Conservation (phyloP, 176 grass and related monocot genomes). For the Thalia dealbata region DNA sequence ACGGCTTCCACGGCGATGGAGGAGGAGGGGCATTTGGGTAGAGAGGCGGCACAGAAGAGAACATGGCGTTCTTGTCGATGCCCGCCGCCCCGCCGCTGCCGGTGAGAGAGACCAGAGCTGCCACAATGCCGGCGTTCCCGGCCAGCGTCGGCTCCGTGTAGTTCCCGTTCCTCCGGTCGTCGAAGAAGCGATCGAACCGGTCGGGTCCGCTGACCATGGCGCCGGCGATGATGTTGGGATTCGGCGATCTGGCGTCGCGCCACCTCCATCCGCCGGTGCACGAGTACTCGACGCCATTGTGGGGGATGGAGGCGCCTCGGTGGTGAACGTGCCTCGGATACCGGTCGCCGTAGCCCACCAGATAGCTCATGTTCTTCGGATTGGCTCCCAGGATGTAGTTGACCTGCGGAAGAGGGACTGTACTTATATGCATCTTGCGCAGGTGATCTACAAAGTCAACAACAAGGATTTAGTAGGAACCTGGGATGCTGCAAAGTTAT, state of each 20-base stretch:
- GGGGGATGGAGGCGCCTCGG: background rate
- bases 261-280: constrained; percentile 9
- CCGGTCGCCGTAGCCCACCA: background rate
- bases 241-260: background rate
- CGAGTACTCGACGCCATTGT: background rate
- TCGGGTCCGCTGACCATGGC: constrained; percentile 9
- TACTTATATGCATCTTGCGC: background rate
- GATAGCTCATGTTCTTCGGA: constrained; percentile 9
- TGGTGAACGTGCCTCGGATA: constrained; percentile 7
- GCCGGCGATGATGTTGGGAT: background rate
- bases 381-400: constrained; percentile 14
- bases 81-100: background rate
- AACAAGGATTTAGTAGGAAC: background rate
- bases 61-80: constrained; percentile 11
- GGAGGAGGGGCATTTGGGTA: background rate
- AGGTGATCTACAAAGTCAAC: background rate
- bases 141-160: constrained; percentile 12
- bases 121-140: background rate
- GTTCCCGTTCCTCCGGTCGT: background rate
- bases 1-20: background rate
- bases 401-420: background rate
- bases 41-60: constrained; percentile 3
- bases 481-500: constrained; percentile 17
- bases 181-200: background rate
- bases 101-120: constrained; percentile 1